Base-by-base conservation (phyloP, 768 basidiomycete species). In the Scleroderma bovista region DNA sequence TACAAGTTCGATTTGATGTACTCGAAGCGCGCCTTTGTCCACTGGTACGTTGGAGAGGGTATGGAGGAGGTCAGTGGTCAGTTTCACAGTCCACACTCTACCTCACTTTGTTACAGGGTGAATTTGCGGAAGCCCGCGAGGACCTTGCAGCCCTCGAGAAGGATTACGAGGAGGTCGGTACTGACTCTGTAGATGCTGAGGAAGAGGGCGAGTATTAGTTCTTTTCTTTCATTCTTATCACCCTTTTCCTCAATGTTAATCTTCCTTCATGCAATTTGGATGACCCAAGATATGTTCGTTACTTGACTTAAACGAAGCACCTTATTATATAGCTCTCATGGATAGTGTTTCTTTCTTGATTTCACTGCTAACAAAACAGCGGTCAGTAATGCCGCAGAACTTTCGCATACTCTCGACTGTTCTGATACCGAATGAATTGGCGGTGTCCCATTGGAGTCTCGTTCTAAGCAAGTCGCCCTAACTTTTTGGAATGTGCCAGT, bases 1-100 rank as follows among this genome's bases (percentile, higher is more conserved):
- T 86, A 95, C 77, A 98, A 98, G 72, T 98, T 98, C 70, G 95
- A 98, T 67, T 81, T 98, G 60, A 83, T 98, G 71, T 98, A 95
- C 77, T 94, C 93, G 54, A 96, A 91, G 70, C 88, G 89, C 68
- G 90, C 90, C 43, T 91, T 91, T 56, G 86, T 88, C 22, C 86
- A 89, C 68, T 88, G 92, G 93, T 95, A 94, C 63, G 94, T 96
- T 55, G 94, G 94, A 65, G 94, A 98, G 73, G 95, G 95, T 76
- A 97, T 98, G 95, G 95, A 97, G 68, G 95, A 98, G 77, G 80
- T 75, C 53, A 29, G 67, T 56, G 9, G 8, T 46, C 44, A 48
- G 16, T 32, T 56, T 16, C 37, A 33, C 47, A 24, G 47, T 38
- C 9, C 17, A 13, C 9, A 20, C n/a, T 37, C 43, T 2, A 12